Evolutionary conservation across 2,329 filamentous ascomycete species (phyloP).

Genomic region (Hortaea sp.): DNA sequence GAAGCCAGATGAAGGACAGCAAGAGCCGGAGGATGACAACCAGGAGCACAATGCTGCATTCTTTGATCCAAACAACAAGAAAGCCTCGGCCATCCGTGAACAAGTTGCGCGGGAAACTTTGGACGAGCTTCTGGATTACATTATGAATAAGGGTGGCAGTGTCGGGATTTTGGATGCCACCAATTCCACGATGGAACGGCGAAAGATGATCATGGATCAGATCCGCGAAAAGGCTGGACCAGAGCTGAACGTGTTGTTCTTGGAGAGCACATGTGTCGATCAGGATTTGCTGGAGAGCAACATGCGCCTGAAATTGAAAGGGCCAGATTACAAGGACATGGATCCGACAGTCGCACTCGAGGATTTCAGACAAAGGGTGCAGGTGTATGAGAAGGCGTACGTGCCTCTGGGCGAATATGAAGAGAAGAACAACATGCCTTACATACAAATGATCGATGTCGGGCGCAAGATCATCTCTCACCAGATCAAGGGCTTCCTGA

Average conservation of each 20-base stretch:
- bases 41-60: slow-evolving; percentile 88
- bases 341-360: slow-evolving; percentile 74
- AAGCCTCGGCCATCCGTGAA: slow-evolving; percentile 73
- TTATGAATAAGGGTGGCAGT: slow-evolving; percentile 70
- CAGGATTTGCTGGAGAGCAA: slow-evolving; percentile 79
- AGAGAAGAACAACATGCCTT: slow-evolving; percentile 82
- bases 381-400: slow-evolving; percentile 89
- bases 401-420: slow-evolving; percentile 69
- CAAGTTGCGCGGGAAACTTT: slow-evolving; percentile 86
- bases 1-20: background rate
- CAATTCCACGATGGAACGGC: slow-evolving; percentile 82
- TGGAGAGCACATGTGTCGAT: slow-evolving; percentile 89
- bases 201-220: slow-evolving; percentile 64
- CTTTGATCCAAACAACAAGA: slow-evolving; percentile 82
- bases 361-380: slow-evolving; percentile 88
- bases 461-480: slow-evolving; percentile 88
- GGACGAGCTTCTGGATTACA: slow-evolving; percentile 84
- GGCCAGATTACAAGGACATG: slow-evolving; percentile 91
- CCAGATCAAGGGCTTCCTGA: slow-evolving; percentile 83
- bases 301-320: slow-evolving; percentile 92
- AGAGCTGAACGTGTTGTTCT: slow-evolving; percentile 79
- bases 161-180: slow-evolving; percentile 96
- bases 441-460: slow-evolving; percentile 96
- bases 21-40: slow-evolving; percentile 32
- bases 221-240: slow-evolving; percentile 76